Percentiles rank a stretch among this genome's conserved stretches.
phyloP scores from a whole-genome alignment of 2,329 filamentous ascomycete genomes.

The Fusarium sp. region DNA sequence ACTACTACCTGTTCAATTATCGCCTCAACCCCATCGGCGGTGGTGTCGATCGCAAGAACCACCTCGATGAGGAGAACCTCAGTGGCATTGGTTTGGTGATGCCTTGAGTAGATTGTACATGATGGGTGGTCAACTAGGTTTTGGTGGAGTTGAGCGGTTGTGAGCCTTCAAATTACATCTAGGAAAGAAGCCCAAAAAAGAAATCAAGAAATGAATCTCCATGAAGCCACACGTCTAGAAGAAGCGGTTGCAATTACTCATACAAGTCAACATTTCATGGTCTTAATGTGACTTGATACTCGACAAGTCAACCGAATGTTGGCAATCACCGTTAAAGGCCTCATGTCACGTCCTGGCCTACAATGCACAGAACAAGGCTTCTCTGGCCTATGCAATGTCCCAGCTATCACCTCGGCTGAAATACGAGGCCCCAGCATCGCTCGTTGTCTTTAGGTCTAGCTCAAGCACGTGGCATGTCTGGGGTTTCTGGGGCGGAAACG shows the following conservation, averaged over 20 bases:
- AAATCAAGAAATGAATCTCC: conserved; percentile 16
- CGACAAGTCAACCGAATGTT: neutral
- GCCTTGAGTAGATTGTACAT: conserved; percentile 49
- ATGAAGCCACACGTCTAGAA: conserved; percentile 12
- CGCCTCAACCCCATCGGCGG: conserved; percentile 86
- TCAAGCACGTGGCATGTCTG: conserved; percentile 15
- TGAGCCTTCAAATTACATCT: neutral
- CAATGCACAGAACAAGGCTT: neutral
- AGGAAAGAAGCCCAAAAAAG: conserved; percentile 2
- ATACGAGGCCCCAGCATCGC: conserved; percentile 9
- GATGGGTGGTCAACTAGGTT: neutral
- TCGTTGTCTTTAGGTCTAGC: conserved; percentile 12
- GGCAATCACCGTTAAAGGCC: neutral
- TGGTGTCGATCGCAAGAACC: conserved; percentile 83
- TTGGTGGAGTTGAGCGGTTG: conserved; percentile 3
- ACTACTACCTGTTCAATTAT: conserved; percentile 99
- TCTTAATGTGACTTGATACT: neutral
- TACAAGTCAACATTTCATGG: neutral
- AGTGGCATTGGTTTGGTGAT: conserved; percentile 94
- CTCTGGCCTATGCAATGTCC: neutral
- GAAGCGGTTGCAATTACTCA: conserved; percentile 11
- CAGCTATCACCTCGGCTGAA: neutral
- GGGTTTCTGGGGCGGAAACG: conserved; percentile 17
- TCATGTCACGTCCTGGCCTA: neutral
- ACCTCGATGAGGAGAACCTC: conserved; percentile 79